Base-by-base conservation (phyloP, 345 rosid species). In the Eucalyptus marginata region DNA sequence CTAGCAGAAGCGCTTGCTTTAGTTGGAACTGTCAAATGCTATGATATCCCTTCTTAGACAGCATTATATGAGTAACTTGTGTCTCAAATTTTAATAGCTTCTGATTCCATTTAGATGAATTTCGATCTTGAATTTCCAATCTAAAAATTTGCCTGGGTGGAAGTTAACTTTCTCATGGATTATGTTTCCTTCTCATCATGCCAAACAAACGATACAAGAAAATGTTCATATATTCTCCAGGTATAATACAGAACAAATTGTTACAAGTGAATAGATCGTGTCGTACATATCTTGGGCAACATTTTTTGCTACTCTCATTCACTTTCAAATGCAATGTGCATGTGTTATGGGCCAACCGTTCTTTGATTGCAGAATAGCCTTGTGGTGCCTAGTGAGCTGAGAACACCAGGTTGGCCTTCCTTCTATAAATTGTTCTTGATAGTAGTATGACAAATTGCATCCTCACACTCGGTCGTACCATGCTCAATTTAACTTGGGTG, bases 1-100 rank as follows among this genome's bases (percentile, higher is more conserved):
- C 90, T 95, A 58, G 33, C 44, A 56, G 92, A 92, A 86, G 95
- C 97, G 59, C 89, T 93, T 86, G 89, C 85, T 86, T 89, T 94
- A 89, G 97, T 93, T 51, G 95, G 93, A 88, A 89, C 96, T 3
- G 93, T 93, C 31, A 94, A 95, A 91, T 86, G 91, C 85, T 94
- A 93, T 66, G 90, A 91, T 86, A 83, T 43, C 44, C 16, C 44
- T 50, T 76, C 83, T 76, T 76, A 20, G 83, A 40, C 47, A 40
- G 83, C 83, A 71, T 36, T 36, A 71, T 36, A 20, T 5, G 83
- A 18, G 46, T 44, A 20, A 36, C 47, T 40, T 20, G 46, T 40
- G 15, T 76, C 47, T 76, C 83, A 76, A 76, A 76, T 76, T 76
- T 40, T 7, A 76, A 10, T 40, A 36, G 29, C 83, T 76, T 25